Evolutionary conservation across 306 rosid species (phyloP).

Genomic region (Ormosia emarginata): DNA sequence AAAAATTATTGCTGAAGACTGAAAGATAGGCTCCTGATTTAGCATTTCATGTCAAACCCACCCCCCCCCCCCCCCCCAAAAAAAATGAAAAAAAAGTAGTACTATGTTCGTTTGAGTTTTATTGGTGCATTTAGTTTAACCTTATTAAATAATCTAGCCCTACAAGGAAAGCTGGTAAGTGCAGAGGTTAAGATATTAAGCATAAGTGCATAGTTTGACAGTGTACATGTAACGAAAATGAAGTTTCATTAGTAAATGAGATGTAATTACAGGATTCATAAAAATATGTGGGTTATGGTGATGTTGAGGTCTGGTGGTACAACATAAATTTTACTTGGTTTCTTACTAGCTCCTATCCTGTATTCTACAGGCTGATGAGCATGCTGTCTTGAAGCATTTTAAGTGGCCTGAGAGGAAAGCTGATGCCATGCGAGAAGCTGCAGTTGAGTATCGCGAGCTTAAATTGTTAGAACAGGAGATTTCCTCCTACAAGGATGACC

Average conservation of each 20-base stretch:
- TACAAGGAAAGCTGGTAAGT: background rate
- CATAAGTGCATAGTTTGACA: background rate
- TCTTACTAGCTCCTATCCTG: constrained; percentile 4
- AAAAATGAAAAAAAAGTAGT: background rate
- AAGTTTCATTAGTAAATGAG: background rate
- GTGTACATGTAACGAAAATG: background rate
- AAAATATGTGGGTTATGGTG: background rate
- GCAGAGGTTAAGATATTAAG: background rate
- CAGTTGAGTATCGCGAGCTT: constrained; percentile 80
- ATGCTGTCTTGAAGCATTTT: constrained; percentile 86
- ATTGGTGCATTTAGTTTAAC: background rate
- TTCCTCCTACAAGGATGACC: constrained; percentile 69
- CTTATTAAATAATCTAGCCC: background rate
- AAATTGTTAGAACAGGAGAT: constrained; percentile 71
- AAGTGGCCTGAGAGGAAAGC: constrained; percentile 98
- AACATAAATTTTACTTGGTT: background rate
- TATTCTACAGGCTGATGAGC: constrained; percentile 77
- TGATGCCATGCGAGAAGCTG: constrained; percentile 92
- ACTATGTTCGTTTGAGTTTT: background rate
- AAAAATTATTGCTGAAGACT: background rate
- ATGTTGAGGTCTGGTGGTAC: background rate
- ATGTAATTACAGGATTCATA: background rate
- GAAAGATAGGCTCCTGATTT: background rate
- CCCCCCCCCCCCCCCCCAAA: background rate
- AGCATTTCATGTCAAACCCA: background rate